Evolutionary conservation across 2,329 filamentous ascomycete genomes (phyloP).

Genomic region (Claviceps monticola): DNA sequence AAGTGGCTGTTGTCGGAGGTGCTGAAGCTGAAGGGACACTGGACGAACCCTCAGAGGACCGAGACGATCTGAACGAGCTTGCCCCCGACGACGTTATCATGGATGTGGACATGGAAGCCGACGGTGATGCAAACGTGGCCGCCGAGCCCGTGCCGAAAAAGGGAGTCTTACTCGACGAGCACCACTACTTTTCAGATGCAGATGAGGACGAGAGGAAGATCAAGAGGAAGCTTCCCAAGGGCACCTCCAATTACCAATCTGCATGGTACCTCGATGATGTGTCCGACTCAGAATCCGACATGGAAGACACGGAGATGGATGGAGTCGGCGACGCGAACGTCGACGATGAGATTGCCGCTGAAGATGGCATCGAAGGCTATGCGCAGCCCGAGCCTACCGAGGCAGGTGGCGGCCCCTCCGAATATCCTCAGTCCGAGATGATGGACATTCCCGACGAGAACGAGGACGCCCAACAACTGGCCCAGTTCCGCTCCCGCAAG

Average conservation of each 20-base stretch:
- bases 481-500: slow-evolving; percentile 65
- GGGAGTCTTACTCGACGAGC: slow-evolving; percentile 86
- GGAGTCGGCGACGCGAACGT: slow-evolving; percentile 40
- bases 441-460: slow-evolving; percentile 81
- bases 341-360: slow-evolving; percentile 49
- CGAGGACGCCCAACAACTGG: slow-evolving; percentile 60
- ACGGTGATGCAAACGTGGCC: slow-evolving; percentile 19
- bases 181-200: slow-evolving; percentile 95
- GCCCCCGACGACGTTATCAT: slow-evolving; percentile 78
- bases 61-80: slow-evolving; percentile 68
- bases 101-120: slow-evolving; percentile 41
- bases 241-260: slow-evolving; percentile 86
- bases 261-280: slow-evolving; percentile 82
- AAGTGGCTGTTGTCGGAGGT: slow-evolving; percentile 49
- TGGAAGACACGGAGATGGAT: slow-evolving; percentile 50
- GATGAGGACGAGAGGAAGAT: slow-evolving; percentile 36
- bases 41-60: slow-evolving; percentile 61
- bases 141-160: slow-evolving; percentile 43
- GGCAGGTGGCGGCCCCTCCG: slow-evolving; percentile 60
- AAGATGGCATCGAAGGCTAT: slow-evolving; percentile 68
- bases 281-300: slow-evolving; percentile 74
- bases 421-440: slow-evolving; percentile 88
- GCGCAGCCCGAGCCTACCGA: slow-evolving; percentile 58
- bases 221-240: slow-evolving; percentile 70
- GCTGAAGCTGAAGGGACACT: slow-evolving; percentile 34